Conservation (phyloP, 23 red algal species). For the Porphyridium purpureum region DNA sequence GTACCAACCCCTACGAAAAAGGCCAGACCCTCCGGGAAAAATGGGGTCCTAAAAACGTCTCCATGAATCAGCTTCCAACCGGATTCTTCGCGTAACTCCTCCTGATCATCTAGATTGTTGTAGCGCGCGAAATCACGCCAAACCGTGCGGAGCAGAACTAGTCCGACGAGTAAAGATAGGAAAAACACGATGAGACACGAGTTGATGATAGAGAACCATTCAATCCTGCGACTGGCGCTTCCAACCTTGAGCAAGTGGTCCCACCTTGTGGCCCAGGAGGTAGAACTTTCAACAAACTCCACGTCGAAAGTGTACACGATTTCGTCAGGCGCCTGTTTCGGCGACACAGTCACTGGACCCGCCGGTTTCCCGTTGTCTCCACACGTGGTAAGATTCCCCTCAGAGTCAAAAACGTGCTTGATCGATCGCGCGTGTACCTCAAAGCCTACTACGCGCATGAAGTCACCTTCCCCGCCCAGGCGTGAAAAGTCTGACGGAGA, state of each 20-base stretch:
- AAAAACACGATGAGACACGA: slow-evolving; percentile 25
- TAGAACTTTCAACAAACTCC: slow-evolving; percentile 9
- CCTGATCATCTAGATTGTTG: slow-evolving; percentile 17
- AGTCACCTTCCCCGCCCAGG: too few relatives aligned
- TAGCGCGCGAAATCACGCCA: slow-evolving; percentile 24
- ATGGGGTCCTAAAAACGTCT: slow-evolving; percentile 24
- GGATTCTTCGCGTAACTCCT: slow-evolving; percentile 14
- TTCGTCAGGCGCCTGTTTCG: neutral
- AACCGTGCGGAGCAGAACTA: slow-evolving; percentile 24
- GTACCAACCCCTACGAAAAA: slow-evolving; percentile 15
- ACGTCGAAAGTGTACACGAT: slow-evolving; percentile 25
- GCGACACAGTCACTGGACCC: neutral
- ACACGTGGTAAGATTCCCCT: too few relatives aligned
- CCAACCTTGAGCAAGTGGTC: slow-evolving; percentile 12
- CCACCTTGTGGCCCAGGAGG: slow-evolving; percentile 27
- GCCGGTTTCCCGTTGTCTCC: too few relatives aligned
- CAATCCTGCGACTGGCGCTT: neutral
- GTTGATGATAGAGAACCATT: slow-evolving; percentile 37
- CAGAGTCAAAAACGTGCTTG: neutral
- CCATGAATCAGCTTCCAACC: slow-evolving; percentile 42
- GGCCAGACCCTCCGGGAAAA: slow-evolving; percentile 1
- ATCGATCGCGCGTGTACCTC: slow-evolving; percentile 16
- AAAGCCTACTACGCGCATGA: slow-evolving; percentile 19
- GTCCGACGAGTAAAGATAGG: slow-evolving; percentile 7
- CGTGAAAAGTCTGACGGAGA: too few relatives aligned